Percentiles rank a stretch among this genome's conserved stretches.
These are phyloP conservation scores for Heritiera littoralis DNA, from an alignment of 345 rosid genomes.

Conservation along the genomic window DNA sequence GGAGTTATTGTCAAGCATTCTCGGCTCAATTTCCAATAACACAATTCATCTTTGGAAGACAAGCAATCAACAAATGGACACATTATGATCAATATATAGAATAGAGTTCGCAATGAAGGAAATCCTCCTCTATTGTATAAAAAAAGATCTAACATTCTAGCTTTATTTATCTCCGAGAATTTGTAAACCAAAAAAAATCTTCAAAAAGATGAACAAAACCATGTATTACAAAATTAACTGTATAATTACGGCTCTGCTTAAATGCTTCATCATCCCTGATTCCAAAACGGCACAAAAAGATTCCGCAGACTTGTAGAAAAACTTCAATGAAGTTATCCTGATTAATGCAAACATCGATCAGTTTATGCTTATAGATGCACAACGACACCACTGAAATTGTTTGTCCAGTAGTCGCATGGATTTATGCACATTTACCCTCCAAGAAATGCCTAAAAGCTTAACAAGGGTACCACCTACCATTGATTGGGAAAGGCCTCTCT, in stretches of 20 bases:
- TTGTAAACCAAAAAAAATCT: no score
- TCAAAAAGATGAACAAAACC: background rate
- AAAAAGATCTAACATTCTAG: slow-evolving; percentile 1
- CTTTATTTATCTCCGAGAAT: slow-evolving; percentile 5
- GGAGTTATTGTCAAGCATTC: background rate
- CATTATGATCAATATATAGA: background rate
- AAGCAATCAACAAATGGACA: background rate
- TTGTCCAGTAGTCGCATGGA: background rate
- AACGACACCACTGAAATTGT: background rate
- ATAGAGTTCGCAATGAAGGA: background rate
- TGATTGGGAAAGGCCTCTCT: slow-evolving; percentile 84
- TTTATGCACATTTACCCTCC: background rate
- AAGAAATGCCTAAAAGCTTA: background rate
- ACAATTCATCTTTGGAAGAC: no score
- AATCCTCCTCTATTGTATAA: background rate
- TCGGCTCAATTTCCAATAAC: background rate
- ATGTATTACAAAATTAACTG: background rate
- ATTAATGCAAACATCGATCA: background rate
- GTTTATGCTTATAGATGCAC: background rate
- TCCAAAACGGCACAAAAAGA: background rate
- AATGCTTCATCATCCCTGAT: background rate
- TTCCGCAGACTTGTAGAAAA: background rate
- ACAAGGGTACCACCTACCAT: slow-evolving; percentile 46
- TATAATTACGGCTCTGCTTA: background rate
- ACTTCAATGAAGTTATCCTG: background rate